These are phyloP conservation scores for Rhizopus microsporus DNA, from an alignment of 371 early-diverging fungal genomes.

Conservation along the genomic window DNA sequence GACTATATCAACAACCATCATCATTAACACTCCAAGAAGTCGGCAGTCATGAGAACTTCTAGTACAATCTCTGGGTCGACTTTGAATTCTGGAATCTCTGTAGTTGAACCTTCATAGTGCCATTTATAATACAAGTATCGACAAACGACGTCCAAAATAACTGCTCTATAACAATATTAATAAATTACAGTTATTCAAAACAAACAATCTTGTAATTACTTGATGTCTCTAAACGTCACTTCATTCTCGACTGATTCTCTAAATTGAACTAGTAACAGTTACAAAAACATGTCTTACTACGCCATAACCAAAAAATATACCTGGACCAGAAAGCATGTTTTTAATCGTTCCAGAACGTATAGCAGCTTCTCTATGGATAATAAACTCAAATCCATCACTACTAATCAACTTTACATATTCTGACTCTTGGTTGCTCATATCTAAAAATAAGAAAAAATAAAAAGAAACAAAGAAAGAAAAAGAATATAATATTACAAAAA, in stretches of 20 bases:
- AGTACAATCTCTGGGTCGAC: conserved; percentile 89
- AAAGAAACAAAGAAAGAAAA: conserved; percentile 2
- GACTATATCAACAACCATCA: conserved; percentile 26
- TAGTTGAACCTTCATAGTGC: conserved; percentile 64
- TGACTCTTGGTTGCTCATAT: conserved; percentile 28
- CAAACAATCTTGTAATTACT: conserved; percentile 46
- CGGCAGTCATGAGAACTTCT: conserved; percentile 95
- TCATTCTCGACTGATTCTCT: conserved; percentile 88
- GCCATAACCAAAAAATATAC: conserved; percentile 31
- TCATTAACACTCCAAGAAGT: conserved; percentile 85
- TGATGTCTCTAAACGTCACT: conserved; percentile 88
- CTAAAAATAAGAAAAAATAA: background rate
- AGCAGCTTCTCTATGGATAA: conserved; percentile 87
- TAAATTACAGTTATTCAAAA: background rate
- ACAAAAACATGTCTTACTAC: background rate
- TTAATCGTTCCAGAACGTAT: conserved; percentile 90
- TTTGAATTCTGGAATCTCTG: conserved; percentile 86
- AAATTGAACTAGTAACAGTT: conserved; percentile 70
- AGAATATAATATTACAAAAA: background rate
- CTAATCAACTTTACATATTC: conserved; percentile 80
- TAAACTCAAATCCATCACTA: conserved; percentile 88
- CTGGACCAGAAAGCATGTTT: conserved; percentile 88
- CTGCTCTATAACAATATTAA: conserved; percentile 58
- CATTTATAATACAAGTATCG: conserved; percentile 86
- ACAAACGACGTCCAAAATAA: conserved; percentile 91